phyloP scores from a whole-genome alignment of 1,284 basidiomycete species.

The Moesziomyces globuligerus region DNA sequence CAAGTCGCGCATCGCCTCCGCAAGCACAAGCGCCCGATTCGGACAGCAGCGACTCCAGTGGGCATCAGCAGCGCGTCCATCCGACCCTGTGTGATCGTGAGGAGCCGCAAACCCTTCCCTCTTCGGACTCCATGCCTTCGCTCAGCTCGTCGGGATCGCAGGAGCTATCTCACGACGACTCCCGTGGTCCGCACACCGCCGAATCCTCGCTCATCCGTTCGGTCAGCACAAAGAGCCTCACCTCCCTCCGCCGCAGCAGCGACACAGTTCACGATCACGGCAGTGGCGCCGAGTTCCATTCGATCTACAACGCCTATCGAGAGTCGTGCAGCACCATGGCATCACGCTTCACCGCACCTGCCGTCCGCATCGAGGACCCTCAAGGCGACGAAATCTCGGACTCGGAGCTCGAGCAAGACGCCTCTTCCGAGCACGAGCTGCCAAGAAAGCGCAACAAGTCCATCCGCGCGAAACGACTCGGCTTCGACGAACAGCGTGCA shows the following conservation, averaged over 20 bases:
- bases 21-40: constrained; percentile 6
- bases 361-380: constrained; percentile 35
- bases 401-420: constrained; percentile 19
- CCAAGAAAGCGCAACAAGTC: constrained; percentile 45
- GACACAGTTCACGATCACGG: constrained; percentile 5
- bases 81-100: too few relatives aligned
- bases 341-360: constrained; percentile 25
- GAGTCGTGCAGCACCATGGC: constrained; percentile 21
- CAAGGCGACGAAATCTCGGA: constrained; percentile 30
- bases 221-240: constrained; percentile 4
- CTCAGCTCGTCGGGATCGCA: constrained; percentile 31
- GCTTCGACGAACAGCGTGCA: constrained; percentile 51
- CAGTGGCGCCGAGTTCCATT: constrained; percentile 12
- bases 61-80: not conserved
- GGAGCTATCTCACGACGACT: constrained; percentile 17
- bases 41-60: not conserved
- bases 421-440: constrained; percentile 12
- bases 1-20: constrained; percentile 1
- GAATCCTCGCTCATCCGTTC: constrained; percentile 21
- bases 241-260: not conserved
- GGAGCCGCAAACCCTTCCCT: not conserved
- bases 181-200: constrained; percentile 13
- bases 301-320: constrained; percentile 37
- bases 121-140: constrained; percentile 24
- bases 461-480: constrained; percentile 13